A percentile compares a stretch with the other conserved stretches of the same genome.
These are phyloP conservation scores for Cladophialophora yegresii DNA, from an alignment of 2,329 filamentous ascomycete genomes.

Conservation along the genomic window DNA sequence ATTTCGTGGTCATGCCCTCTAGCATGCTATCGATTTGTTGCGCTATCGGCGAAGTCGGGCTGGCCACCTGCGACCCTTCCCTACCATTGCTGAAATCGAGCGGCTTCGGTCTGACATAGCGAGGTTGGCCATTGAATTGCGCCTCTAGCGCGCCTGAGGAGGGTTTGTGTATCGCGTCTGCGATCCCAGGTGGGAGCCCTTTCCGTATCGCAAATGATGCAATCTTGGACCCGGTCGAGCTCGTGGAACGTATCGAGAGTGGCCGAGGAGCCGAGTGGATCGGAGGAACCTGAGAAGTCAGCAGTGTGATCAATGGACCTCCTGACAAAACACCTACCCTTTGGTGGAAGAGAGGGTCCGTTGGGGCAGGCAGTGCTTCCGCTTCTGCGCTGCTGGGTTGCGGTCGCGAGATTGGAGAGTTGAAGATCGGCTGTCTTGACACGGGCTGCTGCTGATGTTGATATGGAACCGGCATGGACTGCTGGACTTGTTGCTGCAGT, in stretches of 20 bases:
- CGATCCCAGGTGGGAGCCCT: slow-evolving; percentile 28
- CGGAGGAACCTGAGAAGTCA: slow-evolving; percentile 16
- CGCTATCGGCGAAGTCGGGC: slow-evolving; percentile 13
- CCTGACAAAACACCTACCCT: slow-evolving; percentile 2
- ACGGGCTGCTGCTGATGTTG: slow-evolving; percentile 6
- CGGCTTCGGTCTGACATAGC: slow-evolving; percentile 24
- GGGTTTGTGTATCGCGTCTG: slow-evolving; percentile 26
- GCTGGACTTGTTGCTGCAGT: slow-evolving; percentile 9
- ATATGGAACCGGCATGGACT: slow-evolving; percentile 11
- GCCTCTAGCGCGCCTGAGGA: slow-evolving; percentile 10
- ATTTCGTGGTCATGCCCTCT: slow-evolving; percentile 6
- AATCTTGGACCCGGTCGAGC: slow-evolving; percentile 24
- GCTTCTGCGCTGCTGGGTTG: slow-evolving; percentile 3
- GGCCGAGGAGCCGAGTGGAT: slow-evolving; percentile 18
- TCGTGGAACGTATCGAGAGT: slow-evolving; percentile 28
- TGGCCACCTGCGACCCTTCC: background rate
- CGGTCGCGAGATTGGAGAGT: slow-evolving; percentile 8
- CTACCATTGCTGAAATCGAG: slow-evolving; percentile 6
- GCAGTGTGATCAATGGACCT: background rate
- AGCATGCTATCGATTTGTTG: slow-evolving; percentile 11
- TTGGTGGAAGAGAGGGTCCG: slow-evolving; percentile 6
- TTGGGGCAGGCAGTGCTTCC: background rate
- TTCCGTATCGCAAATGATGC: slow-evolving; percentile 23
- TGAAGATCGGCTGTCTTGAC: background rate
- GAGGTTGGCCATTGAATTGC: slow-evolving; percentile 21